phyloP scores from a whole-genome alignment of 495 filamentous ascomycete genomes.

The Podospora pseudoanserina region DNA sequence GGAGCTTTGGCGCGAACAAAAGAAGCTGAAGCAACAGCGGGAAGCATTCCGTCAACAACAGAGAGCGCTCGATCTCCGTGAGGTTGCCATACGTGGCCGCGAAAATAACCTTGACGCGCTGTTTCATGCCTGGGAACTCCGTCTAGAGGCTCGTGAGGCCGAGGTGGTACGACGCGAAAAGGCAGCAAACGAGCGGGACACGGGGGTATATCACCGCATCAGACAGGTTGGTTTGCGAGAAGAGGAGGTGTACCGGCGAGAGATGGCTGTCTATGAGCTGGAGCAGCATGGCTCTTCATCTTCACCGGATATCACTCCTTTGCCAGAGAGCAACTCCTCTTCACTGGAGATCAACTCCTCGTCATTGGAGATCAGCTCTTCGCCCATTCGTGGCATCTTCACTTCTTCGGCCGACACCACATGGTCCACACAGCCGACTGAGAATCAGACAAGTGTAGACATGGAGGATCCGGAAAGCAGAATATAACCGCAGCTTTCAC shows the following conservation, averaged over 20 bases:
- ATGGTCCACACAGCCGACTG: not conserved
- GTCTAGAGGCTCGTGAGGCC: not conserved
- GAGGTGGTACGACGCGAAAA: not conserved
- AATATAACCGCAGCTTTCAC: not conserved
- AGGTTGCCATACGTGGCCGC: not conserved
- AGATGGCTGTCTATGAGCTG: not conserved
- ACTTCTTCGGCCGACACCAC: too few species aligned
- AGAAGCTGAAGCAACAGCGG: not conserved
- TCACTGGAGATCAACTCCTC: too few species aligned
- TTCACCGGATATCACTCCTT: too few species aligned
- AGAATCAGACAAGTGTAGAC: not conserved
- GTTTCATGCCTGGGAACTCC: not conserved
- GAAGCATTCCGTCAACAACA: not conserved
- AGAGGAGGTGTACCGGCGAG: not conserved
- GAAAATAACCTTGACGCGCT: not conserved
- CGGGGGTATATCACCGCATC: not conserved
- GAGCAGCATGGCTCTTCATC: not conserved
- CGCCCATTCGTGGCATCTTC: too few species aligned
- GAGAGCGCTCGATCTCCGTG: not conserved
- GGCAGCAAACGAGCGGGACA: not conserved
- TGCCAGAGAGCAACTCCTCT: too few species aligned
- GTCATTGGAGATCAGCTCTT: not conserved
- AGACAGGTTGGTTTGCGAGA: not conserved
- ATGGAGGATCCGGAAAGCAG: not conserved
- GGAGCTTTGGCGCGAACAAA: not conserved